phyloP scores from a whole-genome alignment of 306 rosid genomes.

The Castanospermum australe region DNA sequence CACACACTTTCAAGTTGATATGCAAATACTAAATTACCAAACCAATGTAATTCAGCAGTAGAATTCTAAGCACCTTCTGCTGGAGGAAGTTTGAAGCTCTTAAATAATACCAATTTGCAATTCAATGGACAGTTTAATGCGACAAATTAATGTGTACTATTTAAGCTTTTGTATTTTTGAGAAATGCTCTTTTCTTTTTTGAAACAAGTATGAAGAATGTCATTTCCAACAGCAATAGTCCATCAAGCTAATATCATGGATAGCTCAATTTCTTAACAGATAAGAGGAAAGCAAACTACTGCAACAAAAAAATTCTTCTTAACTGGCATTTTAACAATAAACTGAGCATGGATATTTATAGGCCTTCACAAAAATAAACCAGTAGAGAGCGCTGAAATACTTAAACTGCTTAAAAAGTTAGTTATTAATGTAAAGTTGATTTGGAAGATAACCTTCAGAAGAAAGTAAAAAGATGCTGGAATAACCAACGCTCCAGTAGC shows the following conservation, averaged over 20 bases:
- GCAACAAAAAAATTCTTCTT: not conserved
- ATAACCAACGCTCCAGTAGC: conserved; percentile 88
- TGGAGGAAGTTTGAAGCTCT: not conserved
- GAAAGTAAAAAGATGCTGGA: conserved; percentile 84
- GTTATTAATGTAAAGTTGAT: conserved; percentile 10
- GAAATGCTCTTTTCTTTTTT: not conserved
- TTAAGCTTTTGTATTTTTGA: not conserved
- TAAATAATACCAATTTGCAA: not conserved
- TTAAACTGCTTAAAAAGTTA: not conserved
- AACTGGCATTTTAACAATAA: not conserved
- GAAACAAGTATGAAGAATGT: not conserved
- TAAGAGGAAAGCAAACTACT: not conserved
- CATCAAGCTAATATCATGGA: not conserved
- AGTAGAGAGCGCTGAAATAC: not conserved
- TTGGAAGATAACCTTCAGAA: conserved; percentile 64
- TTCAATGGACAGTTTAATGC: not conserved
- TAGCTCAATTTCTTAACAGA: not conserved
- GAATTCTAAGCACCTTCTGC: not conserved
- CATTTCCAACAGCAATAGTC: not conserved
- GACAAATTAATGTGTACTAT: not conserved
- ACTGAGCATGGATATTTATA: not conserved
- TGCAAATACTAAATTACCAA: not conserved
- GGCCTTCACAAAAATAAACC: conserved; percentile 17
- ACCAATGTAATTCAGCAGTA: not conserved
- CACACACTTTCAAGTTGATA: not conserved